Base-by-base conservation (phyloP, 495 filamentous ascomycete genomes). In the Aspergillus ellipticus region DNA sequence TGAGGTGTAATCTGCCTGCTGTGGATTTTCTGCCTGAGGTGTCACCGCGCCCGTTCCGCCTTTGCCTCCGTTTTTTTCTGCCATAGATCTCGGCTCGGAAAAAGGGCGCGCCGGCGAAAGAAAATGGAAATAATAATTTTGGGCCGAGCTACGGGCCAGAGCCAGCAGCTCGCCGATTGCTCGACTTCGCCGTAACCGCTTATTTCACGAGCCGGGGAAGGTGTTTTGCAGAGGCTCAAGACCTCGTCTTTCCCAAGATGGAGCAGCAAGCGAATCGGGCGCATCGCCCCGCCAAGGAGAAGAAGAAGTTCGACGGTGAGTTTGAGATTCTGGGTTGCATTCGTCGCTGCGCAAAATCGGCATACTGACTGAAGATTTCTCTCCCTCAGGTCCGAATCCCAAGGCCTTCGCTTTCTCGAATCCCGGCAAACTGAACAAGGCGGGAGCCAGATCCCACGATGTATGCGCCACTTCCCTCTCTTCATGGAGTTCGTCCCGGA, bases 331-430 rank as follows among this genome's bases (percentile, higher is more conserved):
- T 31, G 43, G 10, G 20, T 15, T 9, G 22, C 6, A 35, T 3
- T 29, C 6, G n/a, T 17, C 28, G 17, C 16, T 22, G 37, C 6
- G 13, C 21, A 20, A 48, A n/a, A 26, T 37, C 45, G 2, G 10
- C 42, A n/a, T 46, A 48, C 63, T 72, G 42, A 73, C 37, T 21
- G 10, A 13, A 48, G 24, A 21, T 11, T 46, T 22, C 42, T 26
- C 35, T 4, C 11, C 20, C 26, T 39, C 55, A 90, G 89, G 85
- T 19, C 75, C 71, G 42, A 97, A 97, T 67, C 93, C 93, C 0
- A 97, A 96, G 74, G 93, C 93, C 26, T 97, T 97, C 69, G 84
- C 87, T 19, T 90, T 85, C 70, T 82, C 92, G 22, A 87, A 89
- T 53, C 91, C 93, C 5, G 93, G 92, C 54, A 87, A 89, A 64